These are phyloP conservation scores for Globisporangium rhizosaccharum DNA, from an alignment of 352 stramenopile genomes.

Conservation along the genomic window DNA sequence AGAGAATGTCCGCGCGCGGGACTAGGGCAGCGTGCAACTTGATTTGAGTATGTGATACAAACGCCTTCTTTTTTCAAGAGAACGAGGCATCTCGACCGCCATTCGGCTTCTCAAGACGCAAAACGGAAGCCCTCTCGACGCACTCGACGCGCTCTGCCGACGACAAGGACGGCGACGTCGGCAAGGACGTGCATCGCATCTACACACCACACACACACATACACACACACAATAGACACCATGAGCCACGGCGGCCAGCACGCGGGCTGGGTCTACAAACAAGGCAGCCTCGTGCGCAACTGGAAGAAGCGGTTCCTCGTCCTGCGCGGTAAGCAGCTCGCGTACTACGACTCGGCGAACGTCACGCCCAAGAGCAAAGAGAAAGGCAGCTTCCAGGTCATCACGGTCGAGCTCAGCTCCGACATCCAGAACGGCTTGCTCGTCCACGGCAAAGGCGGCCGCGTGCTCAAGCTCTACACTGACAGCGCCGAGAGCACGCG, in stretches of 20 bases:
- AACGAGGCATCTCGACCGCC: not conserved
- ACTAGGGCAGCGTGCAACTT: not conserved
- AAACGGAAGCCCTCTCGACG: no score
- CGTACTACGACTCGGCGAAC: slow-evolving; percentile 78
- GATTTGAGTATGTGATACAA: not conserved
- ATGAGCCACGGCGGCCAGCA: slow-evolving; percentile 48
- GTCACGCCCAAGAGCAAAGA: slow-evolving; percentile 54
- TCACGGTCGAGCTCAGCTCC: slow-evolving; percentile 75
- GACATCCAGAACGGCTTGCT: slow-evolving; percentile 82
- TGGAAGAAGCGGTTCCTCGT: slow-evolving; percentile 89
- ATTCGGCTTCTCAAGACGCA: no score
- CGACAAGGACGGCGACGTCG: not conserved
- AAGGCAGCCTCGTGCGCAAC: slow-evolving; percentile 71
- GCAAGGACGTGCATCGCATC: not conserved
- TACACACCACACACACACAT: slow-evolving; percentile 1
- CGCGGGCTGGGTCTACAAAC: slow-evolving; percentile 80
- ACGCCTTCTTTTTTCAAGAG: not conserved
- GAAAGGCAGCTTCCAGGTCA: slow-evolving; percentile 80
- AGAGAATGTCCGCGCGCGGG: not conserved
- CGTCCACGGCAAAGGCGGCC: slow-evolving; percentile 69
- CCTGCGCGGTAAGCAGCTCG: slow-evolving; percentile 68
- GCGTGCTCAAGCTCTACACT: slow-evolving; percentile 87
- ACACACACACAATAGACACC: slow-evolving; percentile 19
- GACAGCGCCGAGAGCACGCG: slow-evolving; percentile 63
- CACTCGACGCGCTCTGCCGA: not conserved